Percentiles rank a stretch among this genome's conserved stretches.
phyloP scores from a whole-genome alignment of 148 eudicot species.

The Oxyria digyna region DNA sequence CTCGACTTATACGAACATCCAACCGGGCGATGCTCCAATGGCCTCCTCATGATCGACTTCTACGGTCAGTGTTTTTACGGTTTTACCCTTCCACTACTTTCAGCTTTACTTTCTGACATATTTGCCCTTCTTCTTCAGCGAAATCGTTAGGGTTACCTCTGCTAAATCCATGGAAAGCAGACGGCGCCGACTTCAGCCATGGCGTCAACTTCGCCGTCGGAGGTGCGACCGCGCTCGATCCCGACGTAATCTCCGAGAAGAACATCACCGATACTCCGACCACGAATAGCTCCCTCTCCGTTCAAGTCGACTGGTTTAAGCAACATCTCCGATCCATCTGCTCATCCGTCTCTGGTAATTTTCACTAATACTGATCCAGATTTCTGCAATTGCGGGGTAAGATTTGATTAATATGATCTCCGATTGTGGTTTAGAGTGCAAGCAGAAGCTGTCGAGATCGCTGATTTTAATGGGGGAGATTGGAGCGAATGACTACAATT shows the following conservation, averaged over 20 bases:
- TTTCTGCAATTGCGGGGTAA: neutral
- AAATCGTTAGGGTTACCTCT: neutral
- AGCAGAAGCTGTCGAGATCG: neutral
- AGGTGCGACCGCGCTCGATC: neutral
- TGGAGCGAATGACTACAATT: conserved; percentile 4
- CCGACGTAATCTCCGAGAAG: neutral
- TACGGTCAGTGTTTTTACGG: neutral
- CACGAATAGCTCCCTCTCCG: conserved; percentile 4
- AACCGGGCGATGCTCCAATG: neutral
- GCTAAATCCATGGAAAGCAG: neutral
- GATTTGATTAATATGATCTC: neutral
- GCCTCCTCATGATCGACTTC: conserved; percentile 7
- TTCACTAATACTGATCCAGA: neutral
- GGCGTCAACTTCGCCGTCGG: conserved; percentile 8
- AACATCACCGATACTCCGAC: neutral
- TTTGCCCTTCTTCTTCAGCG: neutral
- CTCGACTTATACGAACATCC: neutral
- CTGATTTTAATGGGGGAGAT: conserved; percentile 1
- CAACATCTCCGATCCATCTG: neutral
- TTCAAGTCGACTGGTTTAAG: neutral
- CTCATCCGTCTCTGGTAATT: neutral
- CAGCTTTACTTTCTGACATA: no score
- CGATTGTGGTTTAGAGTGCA: neutral
- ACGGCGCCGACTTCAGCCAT: neutral
- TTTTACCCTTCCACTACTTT: neutral